phyloP scores from a whole-genome alignment of 352 stramenopile species.

The Pseudoperonospora humuli region DNA sequence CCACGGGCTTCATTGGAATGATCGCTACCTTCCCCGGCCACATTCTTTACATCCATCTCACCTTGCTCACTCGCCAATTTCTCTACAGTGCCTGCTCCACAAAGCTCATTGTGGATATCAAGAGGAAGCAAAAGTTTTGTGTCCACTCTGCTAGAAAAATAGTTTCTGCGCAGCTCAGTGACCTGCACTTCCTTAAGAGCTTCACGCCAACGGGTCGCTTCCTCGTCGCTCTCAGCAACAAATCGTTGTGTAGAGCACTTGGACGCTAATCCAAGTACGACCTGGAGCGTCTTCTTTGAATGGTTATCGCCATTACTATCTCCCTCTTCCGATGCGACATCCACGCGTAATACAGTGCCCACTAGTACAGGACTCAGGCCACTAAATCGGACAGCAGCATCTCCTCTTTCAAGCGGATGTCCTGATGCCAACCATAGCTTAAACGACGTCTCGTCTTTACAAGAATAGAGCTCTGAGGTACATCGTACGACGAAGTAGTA shows the following conservation, averaged over 20 bases:
- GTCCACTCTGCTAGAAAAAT: conserved; percentile 9
- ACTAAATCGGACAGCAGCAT: conserved; percentile 18
- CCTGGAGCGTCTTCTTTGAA: conserved; percentile 35
- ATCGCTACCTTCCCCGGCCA: not conserved
- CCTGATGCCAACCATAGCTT: conserved; percentile 47
- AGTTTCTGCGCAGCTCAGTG: conserved; percentile 14
- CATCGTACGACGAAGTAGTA: conserved; percentile 50
- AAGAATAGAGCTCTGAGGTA: conserved; percentile 42
- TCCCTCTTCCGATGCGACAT: conserved; percentile 23
- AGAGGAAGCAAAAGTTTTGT: conserved; percentile 22
- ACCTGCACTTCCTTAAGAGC: conserved; percentile 56
- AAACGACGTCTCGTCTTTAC: conserved; percentile 61
- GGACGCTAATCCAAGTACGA: conserved; percentile 31
- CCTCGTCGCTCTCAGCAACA: conserved; percentile 30
- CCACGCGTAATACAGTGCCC: conserved; percentile 46
- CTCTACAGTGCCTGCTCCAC: conserved; percentile 3
- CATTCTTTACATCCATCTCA: conserved; percentile 1
- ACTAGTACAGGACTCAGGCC: conserved; percentile 32
- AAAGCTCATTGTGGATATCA: conserved; percentile 23
- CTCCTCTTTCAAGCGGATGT: conserved; percentile 21
- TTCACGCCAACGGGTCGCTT: conserved; percentile 41
- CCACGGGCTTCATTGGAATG: conserved; percentile 3
- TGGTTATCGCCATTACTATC: conserved; percentile 20
- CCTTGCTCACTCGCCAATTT: conserved; percentile 7
- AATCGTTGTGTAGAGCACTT: conserved; percentile 47